Evolutionary conservation across 2,329 filamentous ascomycete genomes (phyloP), one percentile per base, ranked within the genome.

Genomic region (Calonectria henricotiae): DNA sequence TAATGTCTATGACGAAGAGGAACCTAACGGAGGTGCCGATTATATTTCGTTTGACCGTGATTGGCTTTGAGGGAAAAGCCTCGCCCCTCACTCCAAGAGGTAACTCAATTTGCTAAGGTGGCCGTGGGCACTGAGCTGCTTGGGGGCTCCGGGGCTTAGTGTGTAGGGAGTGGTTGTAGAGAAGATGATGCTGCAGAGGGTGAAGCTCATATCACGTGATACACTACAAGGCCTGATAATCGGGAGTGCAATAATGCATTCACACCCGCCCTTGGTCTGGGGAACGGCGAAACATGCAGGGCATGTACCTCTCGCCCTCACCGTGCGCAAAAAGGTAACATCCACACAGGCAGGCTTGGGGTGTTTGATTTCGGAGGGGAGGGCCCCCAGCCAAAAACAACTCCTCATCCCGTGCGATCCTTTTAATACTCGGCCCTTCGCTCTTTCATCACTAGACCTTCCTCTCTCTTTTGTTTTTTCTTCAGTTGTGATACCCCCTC

Each of bases 1-100:
- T 76, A 78, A 70, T 64, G 67, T 70, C 75, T 67, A 79, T 79
- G 77, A 79, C 77, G 77, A 79, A 74, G 74, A 70, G 71, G 67
- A 73, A 75, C 76, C 77, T 77, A 74, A 77, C 73, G 71, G 69
- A 75, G 65, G 65, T 72, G 71, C 73, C 73, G 76, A 79, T 79
- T 79, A 78, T 79, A 77, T 79, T 79, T 71, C 71, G 41, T 62
- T 66, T 17, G 12, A 4, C 20, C 3, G 5, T 72, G 30, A 77
- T 77, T 77, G 76, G 76, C 17, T 15, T 4, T 12, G 6, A 4
- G 30, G 1, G 2, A 5, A 39, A 51, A 46, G 39, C 67, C 60
- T 44, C 66, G 69, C 63, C 62, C 63, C 55, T 37, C 60, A 35
- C 47, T 55, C 65, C 46, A 70, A 61, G 71, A 70, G 62, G 20